Evolutionary conservation across 192 early-diverging fungal species (phyloP).

Genomic region (Allomyces javanicus): DNA sequence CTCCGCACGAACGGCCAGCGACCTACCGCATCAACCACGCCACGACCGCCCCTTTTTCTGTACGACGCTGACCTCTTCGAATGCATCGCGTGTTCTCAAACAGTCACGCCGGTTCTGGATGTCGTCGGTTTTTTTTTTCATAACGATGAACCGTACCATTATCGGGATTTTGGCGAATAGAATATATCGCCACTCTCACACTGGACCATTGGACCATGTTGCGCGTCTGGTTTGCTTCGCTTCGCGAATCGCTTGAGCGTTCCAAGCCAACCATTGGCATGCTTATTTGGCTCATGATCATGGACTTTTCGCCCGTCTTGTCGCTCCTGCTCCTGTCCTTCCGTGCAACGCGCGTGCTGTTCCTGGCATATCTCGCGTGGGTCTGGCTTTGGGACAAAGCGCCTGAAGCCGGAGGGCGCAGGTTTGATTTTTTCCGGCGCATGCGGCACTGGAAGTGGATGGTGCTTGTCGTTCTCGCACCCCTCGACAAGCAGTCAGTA

Average conservation of each 20-base stretch:
- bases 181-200: too few species aligned
- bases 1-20: too few species aligned
- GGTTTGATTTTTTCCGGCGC: slow-evolving; percentile 22
- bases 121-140: too few species aligned
- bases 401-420: slow-evolving; percentile 60
- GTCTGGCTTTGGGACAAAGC: slow-evolving; percentile 45
- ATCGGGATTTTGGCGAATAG: too few species aligned
- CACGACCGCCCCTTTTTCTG: too few species aligned
- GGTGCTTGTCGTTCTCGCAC: slow-evolving; percentile 4
- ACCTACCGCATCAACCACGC: too few species aligned
- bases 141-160: too few species aligned
- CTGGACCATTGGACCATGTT: background rate
- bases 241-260: background rate
- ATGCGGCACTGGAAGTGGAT: slow-evolving; percentile 54
- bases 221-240: background rate
- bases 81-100: too few species aligned
- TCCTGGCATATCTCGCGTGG: slow-evolving; percentile 58
- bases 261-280: background rate
- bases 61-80: too few species aligned
- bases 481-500: slow-evolving; percentile 46
- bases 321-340: background rate
- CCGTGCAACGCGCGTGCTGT: slow-evolving; percentile 1
- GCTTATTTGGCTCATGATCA: background rate
- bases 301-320: background rate
- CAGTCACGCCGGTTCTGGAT: too few species aligned